phyloP scores from a whole-genome alignment of 371 early-diverging fungal species.

The Mucor velutinosus region DNA sequence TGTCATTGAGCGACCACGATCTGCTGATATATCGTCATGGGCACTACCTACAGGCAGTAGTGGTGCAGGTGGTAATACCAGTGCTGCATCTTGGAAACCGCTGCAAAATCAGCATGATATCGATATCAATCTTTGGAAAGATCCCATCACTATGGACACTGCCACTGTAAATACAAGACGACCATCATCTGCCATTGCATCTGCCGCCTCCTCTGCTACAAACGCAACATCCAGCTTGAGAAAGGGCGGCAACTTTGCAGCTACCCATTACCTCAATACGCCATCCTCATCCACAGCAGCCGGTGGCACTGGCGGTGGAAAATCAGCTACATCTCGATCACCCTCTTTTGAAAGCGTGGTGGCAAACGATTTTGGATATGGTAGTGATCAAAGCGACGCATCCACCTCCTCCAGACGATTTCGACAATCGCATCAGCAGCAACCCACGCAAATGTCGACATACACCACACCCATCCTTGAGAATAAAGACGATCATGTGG shows the following conservation, averaged over 20 bases:
- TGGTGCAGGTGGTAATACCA: background rate
- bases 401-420: constrained; percentile 1
- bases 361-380: constrained; percentile 9
- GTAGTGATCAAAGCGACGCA: constrained; percentile 19
- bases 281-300: background rate
- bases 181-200: background rate
- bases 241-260: background rate
- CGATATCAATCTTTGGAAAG: constrained; percentile 4
- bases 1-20: constrained; percentile 62
- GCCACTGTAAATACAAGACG: background rate
- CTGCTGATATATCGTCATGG: constrained; percentile 72
- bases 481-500: constrained; percentile 70
- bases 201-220: background rate
- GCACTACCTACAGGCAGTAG: constrained; percentile 12
- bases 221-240: background rate
- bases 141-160: background rate
- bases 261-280: background rate
- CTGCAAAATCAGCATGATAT: constrained; percentile 2
- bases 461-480: background rate
- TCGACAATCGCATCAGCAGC: background rate
- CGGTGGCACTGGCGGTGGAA: background rate
- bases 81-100: constrained; percentile 12
- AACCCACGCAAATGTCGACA: constrained; percentile 10
- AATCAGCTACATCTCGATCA: background rate
- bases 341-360: constrained; percentile 25